Base-by-base conservation (phyloP, 2,329 filamentous ascomycete genomes). In the Phialophora macrospora region DNA sequence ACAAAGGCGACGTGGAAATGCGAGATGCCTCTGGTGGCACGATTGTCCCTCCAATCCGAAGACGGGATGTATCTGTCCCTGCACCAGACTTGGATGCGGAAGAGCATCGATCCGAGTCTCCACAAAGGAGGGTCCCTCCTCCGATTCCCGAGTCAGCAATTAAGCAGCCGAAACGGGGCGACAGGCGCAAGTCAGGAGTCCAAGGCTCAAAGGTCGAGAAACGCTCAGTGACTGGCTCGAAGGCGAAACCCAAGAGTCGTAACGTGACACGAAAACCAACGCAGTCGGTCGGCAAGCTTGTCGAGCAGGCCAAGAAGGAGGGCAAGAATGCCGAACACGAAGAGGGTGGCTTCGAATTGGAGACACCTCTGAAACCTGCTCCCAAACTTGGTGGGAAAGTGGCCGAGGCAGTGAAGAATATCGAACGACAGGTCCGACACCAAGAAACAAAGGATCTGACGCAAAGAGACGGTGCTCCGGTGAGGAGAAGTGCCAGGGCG, bases 191-290 rank as follows among this genome's bases (percentile, higher is more conserved):
- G 52, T 67, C 64, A 12, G 64, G 22, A 1, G 64, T 68, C 20
- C 68, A 70, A 11, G 64, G 68, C 20, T 41, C 60, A 6, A 70
- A 70, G 32, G 55, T 68, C 11, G 62, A 64, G 38, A 70, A 70
- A 49, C 44, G 67, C 51, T 64, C 67, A 9, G 60, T 52, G 44
- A 69, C 67, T 7, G 63, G 62, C 12, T 55, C 62, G n/a, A 24
- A 55, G 41, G n/a, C 65, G 46, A 65, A 64, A 55, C 48, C 66
- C 8, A 70, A 65, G 38, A 63, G 59, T 28, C 65, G 68, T 8
- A 68, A 65, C 41, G 58, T 67, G 20, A 67, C 66, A 24, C 32
- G 64, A 14, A 68, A 65, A 41, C 62, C 67, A 6, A 67, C 62
- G 8, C 30, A 59, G 2, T 60, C 65, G 7, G 54, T 67, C 1